Base-by-base conservation (phyloP, 2,329 filamentous ascomycete genomes). In the Beauveria varroae region DNA sequence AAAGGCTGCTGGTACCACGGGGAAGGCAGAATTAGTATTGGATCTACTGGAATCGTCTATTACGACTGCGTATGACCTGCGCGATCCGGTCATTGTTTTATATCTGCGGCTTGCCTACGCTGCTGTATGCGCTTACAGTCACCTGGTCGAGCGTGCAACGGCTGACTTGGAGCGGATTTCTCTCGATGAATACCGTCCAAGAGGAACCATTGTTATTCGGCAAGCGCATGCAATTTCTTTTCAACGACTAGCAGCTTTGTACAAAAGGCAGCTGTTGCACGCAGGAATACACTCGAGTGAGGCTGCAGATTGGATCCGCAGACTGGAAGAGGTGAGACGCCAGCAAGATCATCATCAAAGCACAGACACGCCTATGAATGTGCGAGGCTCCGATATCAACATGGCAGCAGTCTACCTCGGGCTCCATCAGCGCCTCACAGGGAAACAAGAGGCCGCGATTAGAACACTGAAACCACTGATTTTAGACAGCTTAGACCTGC, bases 331-430 rank as follows among this genome's bases (percentile, higher is more conserved):
- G 50, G 70, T 78, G 5, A 72, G 72, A 60, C 60, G 65, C 5
- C 73, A 75, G 66, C 74, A 77, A 55, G 69, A 68, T 58, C 68
- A 69, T 28, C 73, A 77, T 22, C 73, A 74, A 55, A 74, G 74
- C 57, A 67, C 69, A 3, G 71, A 78, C 24, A 74, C 78, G 64
- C 76, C 75, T 3, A 65, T 73, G 22, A 69, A 71, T 60, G 75
- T 77, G 66, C 70, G 74, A 1, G 76, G 76, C 0, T 75, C 75
- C 0, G 75, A 78, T 40, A 70, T 76, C 63, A 78, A 78, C 56
- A 71, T 72, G 2, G 76, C 76, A 0, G 71, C 74, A 18, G 72
- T 78, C 24, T 78, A 75, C 63, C 69, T 76, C 12, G 70, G 74
- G 1, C 67, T 75, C 16, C 71, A 77, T 58, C 73, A 75, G 63